phyloP scores from a whole-genome alignment of 2,329 filamentous ascomycete species.

The Verruconis gallopava region DNA sequence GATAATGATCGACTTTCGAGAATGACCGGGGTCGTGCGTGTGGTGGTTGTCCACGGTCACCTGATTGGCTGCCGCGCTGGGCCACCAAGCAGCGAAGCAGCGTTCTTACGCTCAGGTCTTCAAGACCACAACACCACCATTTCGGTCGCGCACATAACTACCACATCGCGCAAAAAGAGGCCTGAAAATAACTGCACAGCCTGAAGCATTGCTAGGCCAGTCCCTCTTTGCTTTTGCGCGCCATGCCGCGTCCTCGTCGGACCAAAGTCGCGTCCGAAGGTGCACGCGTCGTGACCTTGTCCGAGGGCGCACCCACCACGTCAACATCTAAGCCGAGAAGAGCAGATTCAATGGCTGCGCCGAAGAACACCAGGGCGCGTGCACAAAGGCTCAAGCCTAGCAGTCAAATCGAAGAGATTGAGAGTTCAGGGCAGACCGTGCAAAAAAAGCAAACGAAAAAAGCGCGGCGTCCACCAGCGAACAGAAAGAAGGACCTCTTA shows the following conservation, averaged over 20 bases:
- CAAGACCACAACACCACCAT: too few relatives aligned
- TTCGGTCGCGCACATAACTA: too few relatives aligned
- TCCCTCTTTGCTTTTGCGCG: conserved; percentile 5
- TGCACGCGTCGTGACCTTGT: conserved; percentile 1
- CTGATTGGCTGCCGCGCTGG: too few relatives aligned
- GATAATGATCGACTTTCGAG: too few relatives aligned
- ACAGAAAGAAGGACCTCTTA: conserved; percentile 5
- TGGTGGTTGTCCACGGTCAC: too few relatives aligned
- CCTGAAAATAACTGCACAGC: neutral
- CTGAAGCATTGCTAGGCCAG: neutral
- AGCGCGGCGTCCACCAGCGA: neutral
- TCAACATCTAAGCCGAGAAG: neutral
- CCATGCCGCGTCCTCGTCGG: conserved; percentile 25
- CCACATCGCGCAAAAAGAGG: neutral
- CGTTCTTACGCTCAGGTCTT: too few relatives aligned
- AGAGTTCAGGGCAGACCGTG: neutral
- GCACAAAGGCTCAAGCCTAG: neutral
- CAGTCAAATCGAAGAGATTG: neutral
- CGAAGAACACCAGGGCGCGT: neutral
- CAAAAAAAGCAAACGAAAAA: neutral
- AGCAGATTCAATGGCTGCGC: neutral
- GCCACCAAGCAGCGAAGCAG: too few relatives aligned
- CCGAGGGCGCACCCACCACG: neutral
- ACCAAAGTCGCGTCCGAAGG: conserved; percentile 16
- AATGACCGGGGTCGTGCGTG: too few relatives aligned